Conservation (phyloP, 2,329 filamentous ascomycete genomes). For the Ciborinia camelliae region DNA sequence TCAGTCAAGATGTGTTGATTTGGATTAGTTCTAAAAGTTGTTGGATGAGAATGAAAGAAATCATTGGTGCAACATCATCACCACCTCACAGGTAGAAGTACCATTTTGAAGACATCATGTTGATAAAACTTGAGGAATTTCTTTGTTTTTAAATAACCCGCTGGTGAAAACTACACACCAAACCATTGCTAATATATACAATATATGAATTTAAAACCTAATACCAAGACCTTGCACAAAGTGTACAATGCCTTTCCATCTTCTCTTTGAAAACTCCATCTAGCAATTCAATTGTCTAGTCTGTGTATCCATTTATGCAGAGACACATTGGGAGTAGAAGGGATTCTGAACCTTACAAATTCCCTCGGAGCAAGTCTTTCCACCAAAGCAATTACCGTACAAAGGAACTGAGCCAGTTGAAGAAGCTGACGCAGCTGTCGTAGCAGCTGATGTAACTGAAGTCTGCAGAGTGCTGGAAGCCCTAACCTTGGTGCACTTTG, state of each 20-base stretch:
- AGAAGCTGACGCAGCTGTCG: background rate
- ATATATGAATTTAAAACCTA: background rate
- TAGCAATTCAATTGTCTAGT: background rate
- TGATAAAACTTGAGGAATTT: too few species aligned
- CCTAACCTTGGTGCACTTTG: background rate
- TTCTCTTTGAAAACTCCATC: too few species aligned
- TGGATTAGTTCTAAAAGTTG: too few species aligned
- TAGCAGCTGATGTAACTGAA: background rate
- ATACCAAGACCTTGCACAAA: background rate
- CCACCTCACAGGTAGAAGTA: too few species aligned
- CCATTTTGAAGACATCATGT: too few species aligned
- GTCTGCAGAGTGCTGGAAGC: background rate
- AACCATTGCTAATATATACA: conserved; percentile 5
- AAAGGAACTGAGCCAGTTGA: background rate
- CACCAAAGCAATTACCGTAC: conserved; percentile 4
- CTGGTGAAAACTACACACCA: background rate
- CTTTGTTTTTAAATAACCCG: too few species aligned
- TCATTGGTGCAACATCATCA: too few species aligned
- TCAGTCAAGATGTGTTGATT: too few species aligned
- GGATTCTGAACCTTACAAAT: background rate
- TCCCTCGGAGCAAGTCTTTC: conserved; percentile 7
- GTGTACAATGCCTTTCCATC: background rate
- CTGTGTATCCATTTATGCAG: background rate
- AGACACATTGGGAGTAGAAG: background rate
- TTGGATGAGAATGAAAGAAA: too few species aligned